Evolutionary conservation across 1,284 basidiomycete genomes (phyloP).

Genomic region (Ceraceosorus bombacis): DNA sequence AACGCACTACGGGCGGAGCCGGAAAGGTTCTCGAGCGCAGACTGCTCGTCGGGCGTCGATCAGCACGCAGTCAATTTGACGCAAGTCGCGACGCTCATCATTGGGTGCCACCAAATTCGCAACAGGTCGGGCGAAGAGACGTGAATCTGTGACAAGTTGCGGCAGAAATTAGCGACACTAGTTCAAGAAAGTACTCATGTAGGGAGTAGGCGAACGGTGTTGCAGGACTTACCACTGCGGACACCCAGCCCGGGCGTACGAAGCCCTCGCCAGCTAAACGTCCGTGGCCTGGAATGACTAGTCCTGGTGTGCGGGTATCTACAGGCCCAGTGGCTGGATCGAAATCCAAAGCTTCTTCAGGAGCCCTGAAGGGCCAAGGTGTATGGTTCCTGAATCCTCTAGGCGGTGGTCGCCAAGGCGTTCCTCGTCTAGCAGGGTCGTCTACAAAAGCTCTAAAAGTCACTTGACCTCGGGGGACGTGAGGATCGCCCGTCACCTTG

Average conservation of each 20-base stretch:
- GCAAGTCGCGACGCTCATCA: neutral
- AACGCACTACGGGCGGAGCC: too few species aligned
- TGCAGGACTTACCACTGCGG: neutral
- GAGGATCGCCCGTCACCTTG: slow-evolving; percentile 31
- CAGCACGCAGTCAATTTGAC: neutral
- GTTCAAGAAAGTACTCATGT: neutral
- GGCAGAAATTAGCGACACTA: too few species aligned
- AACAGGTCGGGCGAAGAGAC: neutral
- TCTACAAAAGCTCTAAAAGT: slow-evolving; percentile 30
- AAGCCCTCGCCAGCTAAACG: neutral
- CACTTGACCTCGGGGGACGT: slow-evolving; percentile 30
- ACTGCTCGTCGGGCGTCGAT: neutral
- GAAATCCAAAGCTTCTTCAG: neutral
- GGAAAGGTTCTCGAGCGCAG: too few species aligned
- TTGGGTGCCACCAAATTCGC: neutral
- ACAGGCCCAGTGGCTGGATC: too few species aligned
- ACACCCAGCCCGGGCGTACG: neutral
- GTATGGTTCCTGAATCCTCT: neutral
- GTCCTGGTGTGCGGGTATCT: neutral
- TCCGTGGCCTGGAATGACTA: neutral
- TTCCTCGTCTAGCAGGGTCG: neutral
- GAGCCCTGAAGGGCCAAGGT: neutral
- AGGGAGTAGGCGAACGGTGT: neutral
- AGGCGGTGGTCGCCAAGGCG: neutral
- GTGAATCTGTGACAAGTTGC: neutral